Base-by-base conservation (phyloP, 768 basidiomycete species). In the Dacryopinax spathularia region DNA sequence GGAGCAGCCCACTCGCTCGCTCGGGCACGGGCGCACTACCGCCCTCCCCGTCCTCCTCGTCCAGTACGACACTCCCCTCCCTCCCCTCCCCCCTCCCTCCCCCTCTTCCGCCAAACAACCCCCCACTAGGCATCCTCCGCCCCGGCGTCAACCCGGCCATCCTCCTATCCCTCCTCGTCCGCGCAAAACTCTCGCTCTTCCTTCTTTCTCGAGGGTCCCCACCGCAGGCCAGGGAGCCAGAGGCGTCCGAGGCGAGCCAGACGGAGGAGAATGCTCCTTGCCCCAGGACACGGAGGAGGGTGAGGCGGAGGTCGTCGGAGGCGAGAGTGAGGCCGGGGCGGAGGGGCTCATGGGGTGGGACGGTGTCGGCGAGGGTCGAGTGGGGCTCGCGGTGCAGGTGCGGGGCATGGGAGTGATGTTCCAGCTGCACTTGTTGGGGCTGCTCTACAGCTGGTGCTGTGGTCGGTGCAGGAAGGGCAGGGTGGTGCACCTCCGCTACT, bases 221-320 rank as follows among this genome's bases (percentile, higher is more conserved):
- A 61, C 31, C 33, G 4, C 62, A 37, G 33, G 60, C 39, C 20
- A 68, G 56, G 34, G 63, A 36, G 36, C 61, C 65, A 2, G 63
- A 63, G 9, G 81, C 72, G 67, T 82, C 81, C 44, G 80, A 77
- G 1, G 86, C 87, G 6, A 88, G 79, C 85, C 87, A 89, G 15
- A 91, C 88, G 59, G 79, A 79, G 56, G 83, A 85, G 72, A 91
- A 91, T 0, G 87, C 81, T 39, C 88, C 88, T 34, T 82, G 80
- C 22, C 88, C 88, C 1, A 91, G 77, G 2, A 77, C 73, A 1
- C 76, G 77, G 33, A 82, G 67, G 7, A 89, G 80, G 22, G 62
- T 62, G 35, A 70, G 41, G 10, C 63, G 31, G 22, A n/a, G n/a
- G n/a, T 61, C 56, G 39, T 65, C 64, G 9, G 25, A 13, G 15